Base-by-base conservation (phyloP, 306 rosid genomes). In the Trifolium dubium region DNA sequence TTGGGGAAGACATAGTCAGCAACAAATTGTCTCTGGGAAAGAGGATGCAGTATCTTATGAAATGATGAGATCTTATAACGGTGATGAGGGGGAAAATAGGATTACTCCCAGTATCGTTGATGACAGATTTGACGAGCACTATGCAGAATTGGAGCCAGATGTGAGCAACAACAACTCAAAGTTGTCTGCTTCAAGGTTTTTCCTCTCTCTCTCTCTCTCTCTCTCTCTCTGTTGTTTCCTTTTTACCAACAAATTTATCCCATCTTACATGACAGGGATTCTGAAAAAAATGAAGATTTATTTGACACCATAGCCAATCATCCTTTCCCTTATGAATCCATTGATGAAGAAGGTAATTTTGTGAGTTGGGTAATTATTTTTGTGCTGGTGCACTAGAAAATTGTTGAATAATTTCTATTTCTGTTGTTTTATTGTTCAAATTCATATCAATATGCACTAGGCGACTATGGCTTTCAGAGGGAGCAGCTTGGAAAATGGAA, bases 401-500 rank as follows among this genome's bases (percentile, higher is more conserved):
- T 56, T 17, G 60, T 56, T 17, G 64, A 67, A 29, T 32, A 55
- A 60, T 43, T 10, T 53, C 37, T 71, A 76, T 65, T 40, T 31
- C 41, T 61, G 65, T 23, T 71, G 63, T 78, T 75, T 34, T 59
- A 10, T 69, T 80, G 54, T 53, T 70, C 49, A 71, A 63, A 67
- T 70, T 73, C 50, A 32, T 50, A 44, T 69, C 69, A 12, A 39
- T 30, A 43, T 77, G 76, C 81, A 59, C 60, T 64, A 67, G 88
- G 74, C 41, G 88, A 73, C 79, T 62, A 82, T 77, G 79, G 86
- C 49, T 84, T 88, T 74, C 91, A 81, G 81, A 89, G 97, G 80
- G 92, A 86, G 66, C 88, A 88, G 2, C 96, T 91, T 79, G 68
- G 68, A 62, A 83, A 88, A 77, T 86, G 97, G 98, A 93, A 85